Conservation (phyloP, 495 filamentous ascomycete species). For the Annulohypoxylon stygium region DNA sequence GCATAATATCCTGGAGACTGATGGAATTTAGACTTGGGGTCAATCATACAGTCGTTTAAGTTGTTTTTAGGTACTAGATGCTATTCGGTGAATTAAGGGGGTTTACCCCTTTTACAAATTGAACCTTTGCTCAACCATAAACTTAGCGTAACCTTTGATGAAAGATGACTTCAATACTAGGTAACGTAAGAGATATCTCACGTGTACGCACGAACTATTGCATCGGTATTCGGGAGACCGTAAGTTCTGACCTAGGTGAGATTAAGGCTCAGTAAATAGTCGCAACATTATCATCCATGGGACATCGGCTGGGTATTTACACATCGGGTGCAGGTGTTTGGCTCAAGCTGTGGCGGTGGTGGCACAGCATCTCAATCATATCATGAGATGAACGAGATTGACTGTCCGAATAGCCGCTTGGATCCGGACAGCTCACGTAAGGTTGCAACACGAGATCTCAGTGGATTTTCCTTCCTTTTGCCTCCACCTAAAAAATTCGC, state of each 20-base stretch:
- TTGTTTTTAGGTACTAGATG: neutral
- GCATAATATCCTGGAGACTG: neutral
- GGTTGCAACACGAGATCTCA: conserved; percentile 19
- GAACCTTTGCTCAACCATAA: neutral
- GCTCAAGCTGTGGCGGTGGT: conserved; percentile 27
- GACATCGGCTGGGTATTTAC: neutral
- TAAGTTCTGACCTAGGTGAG: neutral
- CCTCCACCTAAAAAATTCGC: conserved; percentile 12
- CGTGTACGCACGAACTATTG: neutral
- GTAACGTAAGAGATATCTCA: neutral
- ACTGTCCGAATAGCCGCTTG: conserved; percentile 13
- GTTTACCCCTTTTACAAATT: neutral
- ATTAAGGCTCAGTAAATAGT: neutral
- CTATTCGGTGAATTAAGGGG: too few relatives aligned
- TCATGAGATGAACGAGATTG: neutral
- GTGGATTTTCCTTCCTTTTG: neutral
- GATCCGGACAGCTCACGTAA: conserved; percentile 19
- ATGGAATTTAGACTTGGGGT: neutral
- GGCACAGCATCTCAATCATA: conserved; percentile 2
- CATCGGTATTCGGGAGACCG: neutral
- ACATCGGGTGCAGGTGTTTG: neutral
- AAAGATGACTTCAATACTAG: neutral
- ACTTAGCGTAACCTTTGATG: neutral
- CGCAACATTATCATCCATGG: too few relatives aligned
- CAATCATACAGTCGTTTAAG: neutral